Evolutionary conservation across 306 rosid genomes (phyloP).

Genomic region (Dalbergia cochinchinensis): DNA sequence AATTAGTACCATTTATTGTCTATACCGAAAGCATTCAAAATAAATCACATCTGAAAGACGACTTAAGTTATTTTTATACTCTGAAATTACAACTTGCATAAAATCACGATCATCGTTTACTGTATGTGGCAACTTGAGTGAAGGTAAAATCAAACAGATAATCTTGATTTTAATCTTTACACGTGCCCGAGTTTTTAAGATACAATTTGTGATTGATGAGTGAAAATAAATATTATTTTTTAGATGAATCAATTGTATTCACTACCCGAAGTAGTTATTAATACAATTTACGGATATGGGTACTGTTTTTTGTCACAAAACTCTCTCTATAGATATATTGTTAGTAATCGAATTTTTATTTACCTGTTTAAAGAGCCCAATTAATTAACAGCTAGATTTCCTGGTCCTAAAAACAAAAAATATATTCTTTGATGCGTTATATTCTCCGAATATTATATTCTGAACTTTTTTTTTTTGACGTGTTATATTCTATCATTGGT

Average conservation of each 20-base stretch:
- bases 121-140: background rate
- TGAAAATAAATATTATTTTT: background rate
- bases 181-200: constrained; percentile 1
- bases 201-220: constrained; percentile 30
- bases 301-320: no score
- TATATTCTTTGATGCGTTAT: no score
- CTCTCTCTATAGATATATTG: no score
- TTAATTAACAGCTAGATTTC: no score
- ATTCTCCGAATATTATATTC: background rate
- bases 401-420: no score
- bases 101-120: background rate
- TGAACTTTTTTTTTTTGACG: no score
- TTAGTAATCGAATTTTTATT: no score
- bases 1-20: background rate
- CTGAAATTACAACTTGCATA: constrained; percentile 12
- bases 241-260: no score
- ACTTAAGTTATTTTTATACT: background rate
- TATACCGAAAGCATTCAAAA: background rate
- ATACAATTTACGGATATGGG: no score
- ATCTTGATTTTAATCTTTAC: background rate
- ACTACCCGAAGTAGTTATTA: no score
- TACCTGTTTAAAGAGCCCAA: no score
- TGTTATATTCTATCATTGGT: background rate
- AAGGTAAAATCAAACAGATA: constrained; percentile 10
- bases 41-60: background rate